A percentile compares a stretch with the other conserved stretches of the same genome.
Conservation (phyloP, 2,329 filamentous ascomycete genomes). For the Colletotrichum lupini region DNA sequence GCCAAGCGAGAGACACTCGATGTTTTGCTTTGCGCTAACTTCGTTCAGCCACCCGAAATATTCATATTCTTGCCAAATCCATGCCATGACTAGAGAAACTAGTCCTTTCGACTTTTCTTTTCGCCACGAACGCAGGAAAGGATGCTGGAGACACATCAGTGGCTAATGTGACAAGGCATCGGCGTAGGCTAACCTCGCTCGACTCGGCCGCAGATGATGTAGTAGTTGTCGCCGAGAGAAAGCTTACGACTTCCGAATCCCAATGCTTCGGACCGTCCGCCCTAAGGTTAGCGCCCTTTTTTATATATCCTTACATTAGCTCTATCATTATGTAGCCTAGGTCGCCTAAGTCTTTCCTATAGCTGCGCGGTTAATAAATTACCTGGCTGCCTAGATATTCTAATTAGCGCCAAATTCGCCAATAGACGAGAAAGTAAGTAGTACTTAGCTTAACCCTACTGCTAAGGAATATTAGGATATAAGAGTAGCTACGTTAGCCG, state of each 20-base stretch:
- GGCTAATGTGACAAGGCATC: no score
- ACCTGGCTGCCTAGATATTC: neutral
- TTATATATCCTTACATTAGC: constrained; percentile 2
- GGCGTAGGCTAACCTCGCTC: no score
- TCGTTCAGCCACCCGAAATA: no score
- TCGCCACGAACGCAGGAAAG: neutral
- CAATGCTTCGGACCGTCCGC: neutral
- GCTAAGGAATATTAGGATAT: neutral
- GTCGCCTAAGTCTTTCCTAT: neutral
- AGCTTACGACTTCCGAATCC: neutral
- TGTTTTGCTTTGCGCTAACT: no score
- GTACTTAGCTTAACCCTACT: constrained; percentile 2
- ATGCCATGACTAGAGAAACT: no score
- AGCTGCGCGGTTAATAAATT: neutral
- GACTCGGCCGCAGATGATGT: no score
- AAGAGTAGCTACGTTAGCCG: neutral
- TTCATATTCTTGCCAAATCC: no score
- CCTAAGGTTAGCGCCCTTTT: neutral
- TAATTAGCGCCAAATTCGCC: neutral
- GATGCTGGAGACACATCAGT: no score
- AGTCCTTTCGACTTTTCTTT: neutral
- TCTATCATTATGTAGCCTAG: neutral
- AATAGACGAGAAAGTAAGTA: neutral
- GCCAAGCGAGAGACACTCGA: no score
- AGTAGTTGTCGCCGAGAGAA: no score